Evolutionary conservation across 768 basidiomycete genomes (phyloP).

Genomic region (Boletus huronensis): DNA sequence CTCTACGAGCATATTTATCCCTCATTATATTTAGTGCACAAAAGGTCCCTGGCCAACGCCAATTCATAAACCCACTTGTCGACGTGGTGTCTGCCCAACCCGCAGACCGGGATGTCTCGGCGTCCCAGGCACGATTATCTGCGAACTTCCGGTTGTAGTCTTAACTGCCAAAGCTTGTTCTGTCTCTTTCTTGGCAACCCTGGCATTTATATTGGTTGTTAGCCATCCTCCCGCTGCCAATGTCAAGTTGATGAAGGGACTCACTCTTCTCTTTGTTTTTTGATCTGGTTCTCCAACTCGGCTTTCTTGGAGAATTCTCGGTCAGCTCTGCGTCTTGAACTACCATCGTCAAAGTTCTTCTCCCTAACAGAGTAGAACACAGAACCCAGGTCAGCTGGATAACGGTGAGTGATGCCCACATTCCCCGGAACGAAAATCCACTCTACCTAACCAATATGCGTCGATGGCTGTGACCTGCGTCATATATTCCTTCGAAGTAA

Average conservation of each 20-base stretch:
- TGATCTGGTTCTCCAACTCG: slow-evolving; percentile 91
- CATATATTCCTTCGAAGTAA: slow-evolving; percentile 98
- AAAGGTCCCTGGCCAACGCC: background rate
- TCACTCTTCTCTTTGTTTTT: slow-evolving; percentile 70
- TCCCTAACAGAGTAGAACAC: slow-evolving; percentile 98
- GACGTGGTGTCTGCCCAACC: slow-evolving; percentile 71
- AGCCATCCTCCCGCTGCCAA: slow-evolving; percentile 1
- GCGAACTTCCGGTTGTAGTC: slow-evolving; percentile 51
- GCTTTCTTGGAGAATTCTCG: slow-evolving; percentile 90
- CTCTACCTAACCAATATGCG: slow-evolving; percentile 91
- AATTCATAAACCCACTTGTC: slow-evolving; percentile 61
- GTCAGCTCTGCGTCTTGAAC: slow-evolving; percentile 72
- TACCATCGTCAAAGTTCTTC: slow-evolving; percentile 93
- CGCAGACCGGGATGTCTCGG: slow-evolving; percentile 69
- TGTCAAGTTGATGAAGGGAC: slow-evolving; percentile 9
- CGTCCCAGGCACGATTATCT: slow-evolving; percentile 78
- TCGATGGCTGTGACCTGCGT: slow-evolving; percentile 98
- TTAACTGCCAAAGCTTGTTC: slow-evolving; percentile 59
- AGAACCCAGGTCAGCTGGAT: slow-evolving; percentile 83
- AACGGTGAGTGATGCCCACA: slow-evolving; percentile 4
- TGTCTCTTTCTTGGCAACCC: slow-evolving; percentile 57
- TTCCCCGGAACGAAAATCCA: background rate
- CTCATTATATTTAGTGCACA: slow-evolving; percentile 1
- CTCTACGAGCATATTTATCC: slow-evolving; percentile 1
- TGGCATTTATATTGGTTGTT: slow-evolving; percentile 25